Evolutionary conservation across 2,329 filamentous ascomycete genomes (phyloP).

Genomic region (Ascochyta clinopodiicola): DNA sequence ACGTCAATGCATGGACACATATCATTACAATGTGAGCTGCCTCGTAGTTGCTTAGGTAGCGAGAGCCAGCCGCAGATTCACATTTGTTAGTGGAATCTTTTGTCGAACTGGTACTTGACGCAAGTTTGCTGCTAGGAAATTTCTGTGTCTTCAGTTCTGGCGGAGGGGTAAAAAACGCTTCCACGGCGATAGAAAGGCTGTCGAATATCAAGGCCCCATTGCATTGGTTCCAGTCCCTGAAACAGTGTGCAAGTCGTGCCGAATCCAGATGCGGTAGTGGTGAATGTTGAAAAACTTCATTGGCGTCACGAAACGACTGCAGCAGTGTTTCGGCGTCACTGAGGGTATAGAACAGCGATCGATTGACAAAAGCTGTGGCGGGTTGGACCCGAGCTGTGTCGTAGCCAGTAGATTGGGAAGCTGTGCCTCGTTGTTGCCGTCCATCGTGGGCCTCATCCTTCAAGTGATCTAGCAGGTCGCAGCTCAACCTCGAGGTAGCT

Average conservation of each 20-base stretch:
- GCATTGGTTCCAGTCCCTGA: slow-evolving; percentile 41
- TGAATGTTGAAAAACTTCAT: slow-evolving; percentile 32
- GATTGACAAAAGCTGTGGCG: slow-evolving; percentile 35
- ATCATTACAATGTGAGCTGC: slow-evolving; percentile 52
- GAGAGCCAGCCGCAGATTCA: background rate
- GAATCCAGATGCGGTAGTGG: slow-evolving; percentile 47
- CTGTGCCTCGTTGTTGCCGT: slow-evolving; percentile 16
- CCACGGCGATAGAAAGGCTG: slow-evolving; percentile 41
- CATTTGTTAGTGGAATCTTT: background rate
- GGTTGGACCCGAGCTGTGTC: slow-evolving; percentile 22
- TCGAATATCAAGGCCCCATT: slow-evolving; percentile 48
- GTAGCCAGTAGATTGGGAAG: slow-evolving; percentile 26
- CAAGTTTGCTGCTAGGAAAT: slow-evolving; percentile 28
- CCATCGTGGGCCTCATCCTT: slow-evolving; percentile 33
- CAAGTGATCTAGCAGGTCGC: slow-evolving; percentile 37
- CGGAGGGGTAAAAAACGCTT: slow-evolving; percentile 45
- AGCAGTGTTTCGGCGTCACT: slow-evolving; percentile 43
- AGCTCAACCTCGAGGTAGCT: slow-evolving; percentile 34
- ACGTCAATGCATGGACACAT: slow-evolving; percentile 50
- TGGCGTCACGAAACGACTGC: slow-evolving; percentile 42
- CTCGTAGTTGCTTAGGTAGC: slow-evolving; percentile 43
- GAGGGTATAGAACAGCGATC: slow-evolving; percentile 44
- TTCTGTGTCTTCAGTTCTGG: slow-evolving; percentile 40
- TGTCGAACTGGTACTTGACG: slow-evolving; percentile 18
- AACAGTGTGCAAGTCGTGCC: slow-evolving; percentile 35